Evolutionary conservation across 164 flowering plant species (phyloP).

Genomic region (Santalum album): DNA sequence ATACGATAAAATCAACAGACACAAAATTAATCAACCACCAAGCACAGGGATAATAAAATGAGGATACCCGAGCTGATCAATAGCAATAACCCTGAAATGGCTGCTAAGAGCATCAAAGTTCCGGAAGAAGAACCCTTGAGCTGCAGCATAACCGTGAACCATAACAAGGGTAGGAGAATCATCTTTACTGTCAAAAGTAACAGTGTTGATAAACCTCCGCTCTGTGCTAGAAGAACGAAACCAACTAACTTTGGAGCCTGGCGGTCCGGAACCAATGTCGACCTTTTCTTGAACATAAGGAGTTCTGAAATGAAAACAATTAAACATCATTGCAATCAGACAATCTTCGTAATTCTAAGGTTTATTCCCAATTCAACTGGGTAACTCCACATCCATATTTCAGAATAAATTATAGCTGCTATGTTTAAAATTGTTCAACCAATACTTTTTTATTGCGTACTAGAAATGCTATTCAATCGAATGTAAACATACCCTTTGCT

Average conservation of each 20-base stretch:
- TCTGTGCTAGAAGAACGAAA: constrained; percentile 72
- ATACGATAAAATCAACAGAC: neutral
- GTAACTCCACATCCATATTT: neutral
- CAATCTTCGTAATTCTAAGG: neutral
- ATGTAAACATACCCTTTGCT: too few relatives aligned
- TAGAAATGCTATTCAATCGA: too few relatives aligned
- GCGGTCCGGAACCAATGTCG: constrained; percentile 87
- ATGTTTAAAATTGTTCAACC: too few relatives aligned
- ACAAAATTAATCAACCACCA: neutral
- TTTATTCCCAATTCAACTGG: neutral
- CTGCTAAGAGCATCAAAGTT: constrained; percentile 85
- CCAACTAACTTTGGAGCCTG: constrained; percentile 81
- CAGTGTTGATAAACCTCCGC: constrained; percentile 81
- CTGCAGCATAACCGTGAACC: constrained; percentile 97
- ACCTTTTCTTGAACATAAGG: constrained; percentile 73
- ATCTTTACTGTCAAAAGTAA: constrained; percentile 70
- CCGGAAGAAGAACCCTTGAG: constrained; percentile 91
- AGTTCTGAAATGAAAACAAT: constrained; percentile 48
- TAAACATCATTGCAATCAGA: neutral
- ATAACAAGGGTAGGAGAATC: constrained; percentile 82
- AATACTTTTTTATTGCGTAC: too few relatives aligned
- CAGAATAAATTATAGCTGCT: too few relatives aligned
- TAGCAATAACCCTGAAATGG: constrained; percentile 71
- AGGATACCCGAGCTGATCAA: constrained; percentile 93
- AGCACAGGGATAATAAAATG: neutral